Base-by-base conservation (phyloP, 1,139 yeast species). In the Kluyveromyces sp. region DNA sequence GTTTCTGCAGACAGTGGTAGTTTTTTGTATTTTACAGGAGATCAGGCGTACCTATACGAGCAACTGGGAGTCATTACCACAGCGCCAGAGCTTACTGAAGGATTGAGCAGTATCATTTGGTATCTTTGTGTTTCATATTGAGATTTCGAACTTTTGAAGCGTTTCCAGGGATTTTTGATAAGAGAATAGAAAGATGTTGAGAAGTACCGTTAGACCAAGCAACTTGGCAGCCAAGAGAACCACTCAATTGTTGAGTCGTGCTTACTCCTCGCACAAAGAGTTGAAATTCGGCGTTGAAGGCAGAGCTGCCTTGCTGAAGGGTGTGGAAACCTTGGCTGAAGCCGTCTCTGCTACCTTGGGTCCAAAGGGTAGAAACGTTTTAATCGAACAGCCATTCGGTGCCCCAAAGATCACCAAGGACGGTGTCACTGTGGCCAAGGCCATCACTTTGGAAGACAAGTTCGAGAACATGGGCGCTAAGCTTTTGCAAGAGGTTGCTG, bases 401-500 rank as follows among this genome's bases (percentile, higher is more conserved):
- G 78, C 96, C 40, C 98, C 98, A 63, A 92, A 92, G 76, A 92
- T 92, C 75, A 92, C 98, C 71, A 92, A 92, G 75, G 98, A 92
- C 68, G 98, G 98, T 80, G 98, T 92, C 47, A 92, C 98, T 39
- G 98, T 92, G 51, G 98, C 98, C 55, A 80, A 77, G 64, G 80
- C 95, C 49, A 83, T 92, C 63, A 78, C 81, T 43, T 74, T 92
- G 60, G 74, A 87, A 67, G 95, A 92, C 73, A 88, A 87, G 71
- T 92, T 89, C 63, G 97, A 92, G 74, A 94, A 92, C 70, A 58
- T 62, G 63, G 98, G 98, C 52, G 98, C 98, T 52, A 86, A 86
- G 70, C 77, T 92, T 58, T 75, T 92, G 64, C 98, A 92, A 71
- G 98, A 92, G 66, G 98, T 92, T 56, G 98, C 98, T 42, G 82